Conservation (phyloP, 495 filamentous ascomycete genomes). For the Aspergillus bridgeri region DNA sequence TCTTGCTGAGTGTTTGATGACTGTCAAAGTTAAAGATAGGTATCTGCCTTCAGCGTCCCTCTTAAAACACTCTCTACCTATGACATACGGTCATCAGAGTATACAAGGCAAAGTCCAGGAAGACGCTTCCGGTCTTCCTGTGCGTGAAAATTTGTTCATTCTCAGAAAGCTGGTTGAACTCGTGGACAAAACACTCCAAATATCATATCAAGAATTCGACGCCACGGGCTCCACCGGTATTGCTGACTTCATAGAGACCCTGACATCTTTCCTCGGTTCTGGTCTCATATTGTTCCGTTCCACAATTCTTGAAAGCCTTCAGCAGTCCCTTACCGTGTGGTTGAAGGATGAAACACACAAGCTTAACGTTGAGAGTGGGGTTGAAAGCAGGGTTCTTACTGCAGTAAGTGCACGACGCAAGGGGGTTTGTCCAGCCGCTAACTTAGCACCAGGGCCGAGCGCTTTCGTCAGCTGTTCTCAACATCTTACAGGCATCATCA, state of each 20-base stretch:
- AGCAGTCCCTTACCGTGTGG: conserved; percentile 30
- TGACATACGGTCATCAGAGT: conserved; percentile 29
- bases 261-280: conserved; percentile 39
- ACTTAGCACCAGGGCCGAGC: conserved; percentile 31
- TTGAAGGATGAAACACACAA: conserved; percentile 31
- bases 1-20: conserved; percentile 50
- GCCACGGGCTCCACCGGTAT: conserved; percentile 20
- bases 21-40: conserved; percentile 15
- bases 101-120: not conserved
- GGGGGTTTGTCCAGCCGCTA: conserved; percentile 12
- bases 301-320: conserved; percentile 31
- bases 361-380: conserved; percentile 26
- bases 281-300: conserved; percentile 29
- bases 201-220: conserved; percentile 30
- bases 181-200: conserved; percentile 23
- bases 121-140: not conserved
- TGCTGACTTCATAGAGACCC: conserved; percentile 37
- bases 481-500: conserved; percentile 31
- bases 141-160: conserved; percentile 5
- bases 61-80: conserved; percentile 31
- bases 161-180: conserved; percentile 28
- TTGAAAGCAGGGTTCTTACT: conserved; percentile 35
- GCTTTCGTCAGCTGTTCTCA: conserved; percentile 34
- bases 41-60: conserved; percentile 33
- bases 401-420: conserved; percentile 32